Conservation (phyloP, 2,329 filamentous ascomycete species). For the Fusarium sp. region DNA sequence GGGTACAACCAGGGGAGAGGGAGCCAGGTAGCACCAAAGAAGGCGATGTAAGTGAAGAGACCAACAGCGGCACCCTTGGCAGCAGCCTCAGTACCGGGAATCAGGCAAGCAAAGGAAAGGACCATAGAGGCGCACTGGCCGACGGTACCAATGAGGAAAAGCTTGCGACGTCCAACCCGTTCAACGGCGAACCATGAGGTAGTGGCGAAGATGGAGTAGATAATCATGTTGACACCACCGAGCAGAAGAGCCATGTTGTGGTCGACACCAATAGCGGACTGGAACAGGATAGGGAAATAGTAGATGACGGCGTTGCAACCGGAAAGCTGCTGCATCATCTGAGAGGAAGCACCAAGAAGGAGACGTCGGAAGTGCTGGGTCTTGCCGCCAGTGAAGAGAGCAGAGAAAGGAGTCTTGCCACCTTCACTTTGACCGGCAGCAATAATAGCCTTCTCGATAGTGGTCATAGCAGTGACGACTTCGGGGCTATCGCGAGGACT, state of each 20-base stretch:
- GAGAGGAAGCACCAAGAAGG: constrained; percentile 70
- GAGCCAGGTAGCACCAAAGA: constrained; percentile 76
- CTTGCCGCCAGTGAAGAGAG: constrained; percentile 73
- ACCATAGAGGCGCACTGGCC: constrained; percentile 71
- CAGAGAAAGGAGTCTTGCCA: constrained; percentile 64
- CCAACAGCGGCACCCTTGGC: constrained; percentile 78
- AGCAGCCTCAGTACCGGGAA: constrained; percentile 69
- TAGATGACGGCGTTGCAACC: constrained; percentile 73
- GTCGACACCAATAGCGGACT: constrained; percentile 42
- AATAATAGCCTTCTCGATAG: constrained; percentile 65
- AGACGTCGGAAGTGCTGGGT: constrained; percentile 77
- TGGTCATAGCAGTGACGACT: constrained; percentile 70
- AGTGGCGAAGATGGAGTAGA: constrained; percentile 71
- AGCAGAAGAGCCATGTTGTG: constrained; percentile 65
- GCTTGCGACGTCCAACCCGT: constrained; percentile 61
- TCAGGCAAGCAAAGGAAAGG: constrained; percentile 73
- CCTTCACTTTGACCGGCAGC: constrained; percentile 62
- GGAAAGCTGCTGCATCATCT: constrained; percentile 75
- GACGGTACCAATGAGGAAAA: constrained; percentile 61
- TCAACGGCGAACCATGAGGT: constrained; percentile 69
- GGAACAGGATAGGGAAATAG: constrained; percentile 73
- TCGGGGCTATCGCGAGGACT: constrained; percentile 65
- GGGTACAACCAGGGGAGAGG: constrained; percentile 73
- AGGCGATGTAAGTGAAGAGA: constrained; percentile 78
- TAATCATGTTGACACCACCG: constrained; percentile 65